phyloP scores from a whole-genome alignment of 208 protist genomes.

The Crithidia fasciculata region DNA sequence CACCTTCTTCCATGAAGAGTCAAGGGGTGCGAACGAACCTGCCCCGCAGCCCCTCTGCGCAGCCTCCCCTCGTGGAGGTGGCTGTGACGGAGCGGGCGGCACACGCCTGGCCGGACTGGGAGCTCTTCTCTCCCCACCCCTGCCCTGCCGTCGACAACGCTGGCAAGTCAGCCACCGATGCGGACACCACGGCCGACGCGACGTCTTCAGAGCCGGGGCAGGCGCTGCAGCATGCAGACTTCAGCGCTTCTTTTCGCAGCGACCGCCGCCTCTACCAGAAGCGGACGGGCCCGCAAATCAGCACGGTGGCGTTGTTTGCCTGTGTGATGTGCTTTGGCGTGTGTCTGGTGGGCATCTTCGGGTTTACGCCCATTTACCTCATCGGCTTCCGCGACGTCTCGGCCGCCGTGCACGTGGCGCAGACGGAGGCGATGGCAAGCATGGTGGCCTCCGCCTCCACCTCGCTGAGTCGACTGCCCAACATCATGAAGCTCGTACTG shows the following conservation, averaged over 20 bases:
- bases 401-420: constrained; percentile 31
- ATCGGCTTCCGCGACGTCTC: constrained; percentile 34
- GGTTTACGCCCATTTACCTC: constrained; percentile 37
- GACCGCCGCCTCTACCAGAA: neutral
- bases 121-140: neutral
- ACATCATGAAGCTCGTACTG: constrained; percentile 18
- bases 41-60: neutral
- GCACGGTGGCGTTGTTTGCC: constrained; percentile 23
- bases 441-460: constrained; percentile 19
- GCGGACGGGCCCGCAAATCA: constrained; percentile 5
- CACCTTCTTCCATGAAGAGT: neutral
- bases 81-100: neutral
- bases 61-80: constrained; percentile 2
- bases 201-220: neutral
- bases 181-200: neutral
- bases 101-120: constrained; percentile 22
- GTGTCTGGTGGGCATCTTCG: constrained; percentile 31
- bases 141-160: neutral
- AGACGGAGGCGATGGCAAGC: constrained; percentile 25
- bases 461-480: constrained; percentile 13
- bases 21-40: neutral
- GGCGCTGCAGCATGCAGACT: neutral
- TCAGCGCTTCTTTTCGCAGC: too few species aligned
- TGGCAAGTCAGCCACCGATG: neutral
- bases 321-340: constrained; percentile 46